Evolutionary conservation across 306 rosid genomes (phyloP), one percentile per base, ranked within the genome.

Genomic region (Castanea crenata): DNA sequence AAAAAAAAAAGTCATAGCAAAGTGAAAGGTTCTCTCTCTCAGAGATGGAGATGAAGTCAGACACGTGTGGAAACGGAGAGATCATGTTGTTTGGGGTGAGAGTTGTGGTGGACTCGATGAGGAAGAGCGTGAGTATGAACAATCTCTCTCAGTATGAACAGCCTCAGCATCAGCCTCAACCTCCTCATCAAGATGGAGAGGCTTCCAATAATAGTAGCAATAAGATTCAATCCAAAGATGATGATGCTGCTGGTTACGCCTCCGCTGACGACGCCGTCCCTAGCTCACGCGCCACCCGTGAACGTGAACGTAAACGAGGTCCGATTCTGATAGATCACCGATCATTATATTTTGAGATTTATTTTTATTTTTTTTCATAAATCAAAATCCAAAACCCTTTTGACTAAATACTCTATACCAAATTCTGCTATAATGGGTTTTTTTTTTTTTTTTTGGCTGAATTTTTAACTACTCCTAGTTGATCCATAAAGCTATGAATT

Each of bases 301-400:
- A 91, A 63, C 98, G 98, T 41, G 97, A 88, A 83, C 98, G 99
- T 44, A 96, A 93, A 79, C 93, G 99, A 96, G 99, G 99, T 93
- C 51, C 5, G 82, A 9, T 82, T 80, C n/a, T 49, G 1, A 49
- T 41, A 46, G 76, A 16, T 69, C 76, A 61, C 56, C 67, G 80
- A 86, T 85, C 76, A 8, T 27, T 31, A 55, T 34, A 5, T 46
- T 38, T 15, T 15, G 21, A 14, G 58, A 73, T 74, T 46, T 64
- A 57, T 76, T 21, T 23, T 34, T 61, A 21, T 3, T 62, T 4
- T 3, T 38, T 38, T 0, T 38, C 46, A 41, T 41, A 0, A 41
- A 41, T 41, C 46, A 11, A 41, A 41, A 41, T 41, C 46, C 46
- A 41, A 8, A 41, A 3, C 46, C 46, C 2, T 41, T 8, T 41